Conservation (phyloP, 75 land plant genomes). For the Cunninghamia lanceolata region DNA sequence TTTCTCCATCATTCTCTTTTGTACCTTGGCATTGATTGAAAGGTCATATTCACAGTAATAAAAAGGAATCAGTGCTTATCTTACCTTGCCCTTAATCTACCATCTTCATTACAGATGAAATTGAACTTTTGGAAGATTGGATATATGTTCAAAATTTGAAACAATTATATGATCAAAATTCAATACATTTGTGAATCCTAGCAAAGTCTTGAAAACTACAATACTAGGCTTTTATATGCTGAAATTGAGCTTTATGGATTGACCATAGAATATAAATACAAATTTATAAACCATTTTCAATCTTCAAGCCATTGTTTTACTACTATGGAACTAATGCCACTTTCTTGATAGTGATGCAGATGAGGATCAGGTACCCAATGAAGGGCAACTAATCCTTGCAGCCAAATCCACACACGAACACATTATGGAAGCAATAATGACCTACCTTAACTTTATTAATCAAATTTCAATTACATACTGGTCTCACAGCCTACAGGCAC, state of each 20-base stretch:
- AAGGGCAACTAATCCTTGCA: too few species aligned
- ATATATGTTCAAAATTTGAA: neutral
- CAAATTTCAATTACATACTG: too few species aligned
- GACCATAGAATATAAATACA: neutral
- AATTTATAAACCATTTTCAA: neutral
- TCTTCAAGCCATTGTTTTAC: neutral
- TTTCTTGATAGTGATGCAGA: neutral
- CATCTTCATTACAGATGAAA: neutral
- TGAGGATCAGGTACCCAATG: too few species aligned
- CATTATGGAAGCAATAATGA: too few species aligned
- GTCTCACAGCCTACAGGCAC: too few species aligned
- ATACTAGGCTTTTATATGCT: neutral
- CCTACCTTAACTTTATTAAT: too few species aligned
- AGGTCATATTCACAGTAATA: neutral
- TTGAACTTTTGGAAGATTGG: neutral
- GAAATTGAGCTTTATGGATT: neutral
- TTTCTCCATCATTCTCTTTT: neutral
- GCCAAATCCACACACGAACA: too few species aligned
- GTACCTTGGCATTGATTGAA: neutral
- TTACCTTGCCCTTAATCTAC: neutral
- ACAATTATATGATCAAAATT: neutral
- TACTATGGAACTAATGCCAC: neutral
- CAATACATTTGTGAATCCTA: neutral
- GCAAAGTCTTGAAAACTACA: neutral
- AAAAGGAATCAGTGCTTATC: neutral